A percentile compares a stretch with the other conserved stretches of the same genome.
Evolutionary conservation across 2,329 filamentous ascomycete genomes (phyloP).

Genomic region (Scopulariopsis brevicaulis): DNA sequence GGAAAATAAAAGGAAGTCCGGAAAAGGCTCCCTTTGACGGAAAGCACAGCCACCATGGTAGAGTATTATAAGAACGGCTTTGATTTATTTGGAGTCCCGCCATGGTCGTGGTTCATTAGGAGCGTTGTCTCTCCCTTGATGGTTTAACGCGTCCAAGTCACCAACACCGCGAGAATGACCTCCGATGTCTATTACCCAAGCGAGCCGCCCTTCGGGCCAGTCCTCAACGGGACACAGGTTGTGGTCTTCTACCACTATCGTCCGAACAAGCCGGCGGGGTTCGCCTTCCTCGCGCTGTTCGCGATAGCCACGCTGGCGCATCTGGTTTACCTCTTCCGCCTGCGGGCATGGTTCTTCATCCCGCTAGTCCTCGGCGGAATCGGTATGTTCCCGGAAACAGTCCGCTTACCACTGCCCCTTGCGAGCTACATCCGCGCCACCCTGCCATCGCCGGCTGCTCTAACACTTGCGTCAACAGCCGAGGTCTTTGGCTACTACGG

Average conservation of each 20-base stretch:
- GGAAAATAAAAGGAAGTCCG: too few species aligned
- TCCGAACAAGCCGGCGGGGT: slow-evolving; percentile 30
- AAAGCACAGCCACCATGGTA: too few species aligned
- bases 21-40: too few species aligned
- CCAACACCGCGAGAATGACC: too few species aligned
- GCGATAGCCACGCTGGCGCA: slow-evolving; percentile 27
- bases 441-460: background rate
- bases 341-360: slow-evolving; percentile 38
- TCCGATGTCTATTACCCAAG: background rate
- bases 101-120: too few species aligned
- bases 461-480: slow-evolving; percentile 16
- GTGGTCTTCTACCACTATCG: slow-evolving; percentile 31
- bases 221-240: slow-evolving; percentile 3
- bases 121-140: too few species aligned
- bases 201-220: slow-evolving; percentile 1
- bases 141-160: too few species aligned
- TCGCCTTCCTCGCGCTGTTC: slow-evolving; percentile 29
- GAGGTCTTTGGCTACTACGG: slow-evolving; percentile 40
- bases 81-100: too few species aligned
- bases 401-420: too few species aligned
- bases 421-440: background rate
- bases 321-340: slow-evolving; percentile 23
- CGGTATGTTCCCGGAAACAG: slow-evolving; percentile 29
- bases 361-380: slow-evolving; percentile 37
- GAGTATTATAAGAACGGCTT: too few species aligned